phyloP scores from a whole-genome alignment of 345 rosid species.

The Salix koriyanagi region DNA sequence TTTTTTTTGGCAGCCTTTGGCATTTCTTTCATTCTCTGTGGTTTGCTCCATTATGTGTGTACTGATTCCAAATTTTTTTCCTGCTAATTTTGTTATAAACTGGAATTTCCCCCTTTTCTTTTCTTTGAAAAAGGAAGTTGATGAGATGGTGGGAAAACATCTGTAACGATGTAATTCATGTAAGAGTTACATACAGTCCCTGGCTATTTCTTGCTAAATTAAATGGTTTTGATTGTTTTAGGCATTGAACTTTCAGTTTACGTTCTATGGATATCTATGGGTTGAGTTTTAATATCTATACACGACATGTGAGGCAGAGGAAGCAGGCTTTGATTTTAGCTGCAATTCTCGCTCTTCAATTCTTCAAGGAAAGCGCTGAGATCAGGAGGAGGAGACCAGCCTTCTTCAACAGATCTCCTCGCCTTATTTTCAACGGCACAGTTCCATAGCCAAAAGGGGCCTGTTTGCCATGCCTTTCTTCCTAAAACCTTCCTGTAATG shows the following conservation, averaged over 20 bases:
- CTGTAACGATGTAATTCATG: constrained; percentile 19
- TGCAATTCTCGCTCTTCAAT: neutral
- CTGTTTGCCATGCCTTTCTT: neutral
- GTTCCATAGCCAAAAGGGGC: neutral
- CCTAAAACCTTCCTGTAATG: neutral
- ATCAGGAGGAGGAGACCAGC: neutral
- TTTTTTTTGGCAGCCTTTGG: neutral
- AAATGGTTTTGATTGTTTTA: neutral
- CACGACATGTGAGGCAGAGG: neutral
- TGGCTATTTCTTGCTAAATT: neutral
- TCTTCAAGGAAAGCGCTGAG: neutral
- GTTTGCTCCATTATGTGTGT: constrained; percentile 29
- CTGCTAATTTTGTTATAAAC: constrained; percentile 1
- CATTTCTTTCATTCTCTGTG: constrained; percentile 24
- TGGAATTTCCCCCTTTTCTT: neutral
- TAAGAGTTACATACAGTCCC: constrained; percentile 10
- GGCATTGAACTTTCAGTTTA: neutral
- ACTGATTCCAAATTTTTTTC: neutral
- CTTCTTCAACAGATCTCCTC: neutral
- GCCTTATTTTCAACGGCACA: neutral
- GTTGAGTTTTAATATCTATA: neutral
- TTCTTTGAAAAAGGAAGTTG: neutral
- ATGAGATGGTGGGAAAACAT: constrained; percentile 10
- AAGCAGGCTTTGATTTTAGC: neutral
- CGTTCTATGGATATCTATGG: neutral